Conservation (phyloP, 352 stramenopile genomes). For the Aphanomyces invadans region DNA sequence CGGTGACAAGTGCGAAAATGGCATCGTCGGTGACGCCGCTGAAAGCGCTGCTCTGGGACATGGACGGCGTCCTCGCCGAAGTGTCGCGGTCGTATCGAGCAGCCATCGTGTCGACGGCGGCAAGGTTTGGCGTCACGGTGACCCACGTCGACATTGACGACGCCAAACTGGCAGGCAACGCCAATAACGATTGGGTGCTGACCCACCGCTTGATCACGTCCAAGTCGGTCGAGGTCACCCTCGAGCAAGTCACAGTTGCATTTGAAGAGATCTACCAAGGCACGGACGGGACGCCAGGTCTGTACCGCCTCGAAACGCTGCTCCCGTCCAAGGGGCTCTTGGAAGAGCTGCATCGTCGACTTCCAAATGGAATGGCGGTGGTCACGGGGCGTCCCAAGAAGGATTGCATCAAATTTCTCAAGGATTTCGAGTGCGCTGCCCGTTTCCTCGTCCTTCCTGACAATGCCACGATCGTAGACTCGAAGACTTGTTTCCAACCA, state of each 20-base stretch:
- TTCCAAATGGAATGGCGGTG: constrained; percentile 83
- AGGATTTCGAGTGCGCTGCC: constrained; percentile 45
- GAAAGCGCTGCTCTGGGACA: constrained; percentile 90
- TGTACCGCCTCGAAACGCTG: constrained; percentile 89
- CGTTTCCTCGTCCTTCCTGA: background rate
- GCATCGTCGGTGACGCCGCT: constrained; percentile 30
- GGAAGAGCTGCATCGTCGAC: constrained; percentile 65
- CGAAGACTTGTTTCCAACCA: constrained; percentile 78
- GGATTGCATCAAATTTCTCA: constrained; percentile 93
- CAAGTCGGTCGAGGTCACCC: constrained; percentile 33
- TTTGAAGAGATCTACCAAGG: constrained; percentile 96
- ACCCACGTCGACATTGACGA: constrained; percentile 84
- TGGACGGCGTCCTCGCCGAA: constrained; percentile 96
- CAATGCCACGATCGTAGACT: no score
- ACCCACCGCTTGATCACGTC: constrained; percentile 82
- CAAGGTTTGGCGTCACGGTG: constrained; percentile 79
- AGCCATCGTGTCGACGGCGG: constrained; percentile 83
- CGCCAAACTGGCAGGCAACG: constrained; percentile 89
- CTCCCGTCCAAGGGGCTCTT: constrained; percentile 83
- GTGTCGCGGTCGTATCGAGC: constrained; percentile 92
- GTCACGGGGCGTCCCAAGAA: constrained; percentile 89
- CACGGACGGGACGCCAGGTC: constrained; percentile 41
- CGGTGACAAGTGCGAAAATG: no score
- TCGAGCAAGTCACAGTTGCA: constrained; percentile 88
- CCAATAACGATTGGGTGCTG: constrained; percentile 97